Evolutionary conservation across 1,139 yeast genomes (phyloP), one percentile per base, ranked within the genome.

Genomic region (Sugiyamaella pinicola): DNA sequence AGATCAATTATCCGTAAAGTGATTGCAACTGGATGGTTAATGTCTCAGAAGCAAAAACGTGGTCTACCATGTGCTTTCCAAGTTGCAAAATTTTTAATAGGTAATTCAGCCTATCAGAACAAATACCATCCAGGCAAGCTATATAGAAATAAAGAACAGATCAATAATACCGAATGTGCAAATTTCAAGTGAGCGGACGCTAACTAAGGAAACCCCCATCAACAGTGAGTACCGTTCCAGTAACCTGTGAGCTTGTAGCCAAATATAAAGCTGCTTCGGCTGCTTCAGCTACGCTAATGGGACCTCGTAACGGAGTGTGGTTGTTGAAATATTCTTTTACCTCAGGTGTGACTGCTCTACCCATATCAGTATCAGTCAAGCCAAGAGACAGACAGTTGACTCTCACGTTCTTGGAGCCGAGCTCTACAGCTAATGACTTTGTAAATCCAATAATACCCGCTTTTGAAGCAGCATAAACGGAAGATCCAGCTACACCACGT

Each of bases 381-480:
- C 95, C 95, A 0, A 96, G 96, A 8, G 85, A 68, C 0, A 91
- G 68, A 1, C 86, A 75, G 62, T 85, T 85, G 38, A 86, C 85
- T 37, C 88, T 64, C 3, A 84, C 74, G 1, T 74, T 70, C 39
- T 71, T 68, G 0, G 74, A 53, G 9, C 77, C 78, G 54, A 86
- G 68, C 61, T 93, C 99, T 2, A 68, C 64, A 0, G 93, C 84
- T 43, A 89, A 67, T 0, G 85, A 73, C 43, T 73, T 70, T 0
- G 95, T 80, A 61, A 89, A 85, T 4, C 87, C 88, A 48, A 67
- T 67, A 3, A 74, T 55, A 0, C 95, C 98, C 0, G 90, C 86
- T 66, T 93, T 93, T 48, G 89, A 76, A 0, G 96, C 93, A 0
- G 89, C 76, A 66, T 93, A 93, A 0, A 87, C 84, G 0, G 86